phyloP scores from a whole-genome alignment of 73 alveolate genomes.

The Paramecium primaurelia region DNA sequence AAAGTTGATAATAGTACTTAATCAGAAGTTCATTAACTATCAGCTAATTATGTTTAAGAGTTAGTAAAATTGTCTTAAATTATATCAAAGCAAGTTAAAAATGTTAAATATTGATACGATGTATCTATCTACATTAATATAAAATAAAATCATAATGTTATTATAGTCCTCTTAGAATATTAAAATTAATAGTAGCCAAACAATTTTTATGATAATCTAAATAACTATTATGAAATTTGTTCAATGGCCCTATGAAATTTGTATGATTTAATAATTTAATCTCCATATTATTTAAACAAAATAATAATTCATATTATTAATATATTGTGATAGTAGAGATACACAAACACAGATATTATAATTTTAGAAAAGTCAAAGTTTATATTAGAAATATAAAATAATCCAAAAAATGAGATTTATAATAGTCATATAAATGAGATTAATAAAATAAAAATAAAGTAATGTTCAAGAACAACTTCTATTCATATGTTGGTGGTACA shows the following conservation, averaged over 20 bases:
- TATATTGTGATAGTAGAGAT: background rate
- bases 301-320: no score
- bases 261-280: background rate
- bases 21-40: background rate
- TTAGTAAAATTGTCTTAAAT: constrained; percentile 24
- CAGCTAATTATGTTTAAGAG: constrained; percentile 21
- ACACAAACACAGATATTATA: background rate
- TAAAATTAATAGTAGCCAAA: background rate
- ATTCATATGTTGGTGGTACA: constrained; percentile 27
- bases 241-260: background rate
- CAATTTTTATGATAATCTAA: background rate
- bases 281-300: background rate
- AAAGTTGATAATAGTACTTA: background rate
- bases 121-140: background rate
- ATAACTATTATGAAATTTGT: background rate
- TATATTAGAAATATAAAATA: background rate
- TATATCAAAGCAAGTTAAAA: background rate
- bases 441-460: background rate
- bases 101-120: background rate
- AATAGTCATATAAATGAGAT: background rate
- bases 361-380: background rate
- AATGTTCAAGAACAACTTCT: constrained; percentile 41
- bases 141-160: background rate
- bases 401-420: background rate
- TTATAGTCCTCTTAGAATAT: background rate